A percentile compares a stretch with the other conserved stretches of the same genome.
These are phyloP conservation scores for Alternaria brassicae DNA, from an alignment of 2,329 filamentous ascomycete genomes.

Conservation along the genomic window DNA sequence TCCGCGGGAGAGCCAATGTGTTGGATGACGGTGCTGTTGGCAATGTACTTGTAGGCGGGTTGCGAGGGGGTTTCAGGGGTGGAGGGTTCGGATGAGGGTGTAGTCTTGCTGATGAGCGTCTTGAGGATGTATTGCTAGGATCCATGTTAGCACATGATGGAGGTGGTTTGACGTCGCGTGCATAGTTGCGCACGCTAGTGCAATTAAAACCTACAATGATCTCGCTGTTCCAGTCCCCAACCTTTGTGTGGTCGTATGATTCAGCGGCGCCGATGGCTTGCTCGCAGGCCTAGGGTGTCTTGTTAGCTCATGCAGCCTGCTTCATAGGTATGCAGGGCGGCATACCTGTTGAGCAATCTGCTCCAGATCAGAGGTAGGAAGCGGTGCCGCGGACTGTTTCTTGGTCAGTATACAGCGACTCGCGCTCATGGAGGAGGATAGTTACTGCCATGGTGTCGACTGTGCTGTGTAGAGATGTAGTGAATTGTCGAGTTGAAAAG, in stretches of 20 bases:
- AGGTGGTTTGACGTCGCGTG: constrained; percentile 17
- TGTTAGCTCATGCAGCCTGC: constrained; percentile 12
- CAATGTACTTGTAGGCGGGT: constrained; percentile 87
- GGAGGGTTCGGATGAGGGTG: constrained; percentile 57
- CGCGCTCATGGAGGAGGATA: not conserved
- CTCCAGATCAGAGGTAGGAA: constrained; percentile 43
- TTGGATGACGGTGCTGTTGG: constrained; percentile 98
- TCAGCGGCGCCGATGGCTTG: constrained; percentile 75
- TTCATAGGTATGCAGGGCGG: not conserved
- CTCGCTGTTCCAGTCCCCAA: constrained; percentile 84
- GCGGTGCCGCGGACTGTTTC: constrained; percentile 33
- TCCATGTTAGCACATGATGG: constrained; percentile 49
- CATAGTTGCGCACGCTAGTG: constrained; percentile 3
- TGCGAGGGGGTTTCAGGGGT: constrained; percentile 47
- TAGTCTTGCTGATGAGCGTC: constrained; percentile 77
- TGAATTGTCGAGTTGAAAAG: not conserved
- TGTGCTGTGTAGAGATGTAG: constrained; percentile 23
- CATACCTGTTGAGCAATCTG: constrained; percentile 42
- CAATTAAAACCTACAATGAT: constrained; percentile 75
- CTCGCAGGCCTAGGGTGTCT: constrained; percentile 74
- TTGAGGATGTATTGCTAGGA: constrained; percentile 76
- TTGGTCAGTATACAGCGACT: constrained; percentile 1
- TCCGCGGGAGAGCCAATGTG: constrained; percentile 64
- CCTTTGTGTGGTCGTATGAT: constrained; percentile 86
- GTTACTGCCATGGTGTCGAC: constrained; percentile 40